Percentiles rank a stretch among this genome's conserved stretches.
Conservation (phyloP, 2,329 filamentous ascomycete genomes). For the Verticillium nonalfalfae region DNA sequence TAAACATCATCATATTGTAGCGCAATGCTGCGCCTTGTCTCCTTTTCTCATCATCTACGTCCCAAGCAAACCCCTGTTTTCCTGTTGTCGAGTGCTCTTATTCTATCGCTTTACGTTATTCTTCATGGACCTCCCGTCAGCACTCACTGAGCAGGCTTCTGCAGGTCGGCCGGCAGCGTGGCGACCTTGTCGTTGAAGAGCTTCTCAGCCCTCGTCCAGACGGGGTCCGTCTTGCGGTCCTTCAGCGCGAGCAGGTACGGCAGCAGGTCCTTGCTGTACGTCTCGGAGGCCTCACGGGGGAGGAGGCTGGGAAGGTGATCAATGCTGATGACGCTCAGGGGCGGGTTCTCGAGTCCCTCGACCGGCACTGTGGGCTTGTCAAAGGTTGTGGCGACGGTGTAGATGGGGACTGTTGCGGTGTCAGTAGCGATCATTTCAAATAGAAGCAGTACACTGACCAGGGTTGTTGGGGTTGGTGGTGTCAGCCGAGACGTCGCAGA, state of each 20-base stretch:
- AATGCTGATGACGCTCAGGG: constrained; percentile 77
- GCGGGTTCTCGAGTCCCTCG: constrained; percentile 47
- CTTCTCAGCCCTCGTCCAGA: constrained; percentile 83
- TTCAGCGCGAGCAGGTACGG: constrained; percentile 74
- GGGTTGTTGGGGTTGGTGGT: neutral
- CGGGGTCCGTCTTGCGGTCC: constrained; percentile 62
- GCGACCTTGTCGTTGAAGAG: constrained; percentile 78
- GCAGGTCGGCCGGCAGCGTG: constrained; percentile 47
- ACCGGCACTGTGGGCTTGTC: constrained; percentile 80
- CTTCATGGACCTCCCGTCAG: neutral
- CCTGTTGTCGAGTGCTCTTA: no score
- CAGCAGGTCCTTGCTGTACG: constrained; percentile 72
- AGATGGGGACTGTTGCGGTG: constrained; percentile 65
- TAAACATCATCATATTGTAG: neutral
- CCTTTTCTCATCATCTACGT: neutral
- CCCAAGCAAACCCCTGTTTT: neutral
- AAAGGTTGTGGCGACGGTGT: constrained; percentile 80
- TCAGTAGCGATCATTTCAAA: constrained; percentile 50
- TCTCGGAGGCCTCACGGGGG: constrained; percentile 80
- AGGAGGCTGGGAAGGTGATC: constrained; percentile 80
- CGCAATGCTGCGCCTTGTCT: neutral
- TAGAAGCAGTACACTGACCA: neutral
- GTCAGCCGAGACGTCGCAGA: constrained; percentile 61
- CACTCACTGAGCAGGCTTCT: neutral
- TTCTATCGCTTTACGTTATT: neutral